phyloP scores from a whole-genome alignment of 1,139 yeast species.

The Yamadazyma spencermartinsiae region DNA sequence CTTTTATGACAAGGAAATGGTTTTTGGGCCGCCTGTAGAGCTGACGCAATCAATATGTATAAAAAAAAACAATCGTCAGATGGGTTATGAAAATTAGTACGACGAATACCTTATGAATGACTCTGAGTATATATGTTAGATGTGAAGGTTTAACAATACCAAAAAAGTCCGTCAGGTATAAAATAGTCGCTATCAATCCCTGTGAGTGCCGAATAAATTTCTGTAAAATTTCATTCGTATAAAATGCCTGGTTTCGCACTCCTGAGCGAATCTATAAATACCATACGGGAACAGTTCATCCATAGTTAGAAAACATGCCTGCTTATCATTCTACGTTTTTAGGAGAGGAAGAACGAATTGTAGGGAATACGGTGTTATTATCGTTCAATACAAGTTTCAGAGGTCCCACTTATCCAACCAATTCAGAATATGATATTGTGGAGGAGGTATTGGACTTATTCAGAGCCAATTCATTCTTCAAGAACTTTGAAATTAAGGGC shows the following conservation, averaged over 20 bases:
- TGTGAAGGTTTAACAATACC: too few relatives aligned
- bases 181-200: background rate
- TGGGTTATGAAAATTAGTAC: too few relatives aligned
- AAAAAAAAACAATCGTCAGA: too few relatives aligned
- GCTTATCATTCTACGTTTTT: constrained; percentile 93
- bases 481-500: constrained; percentile 94
- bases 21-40: too few relatives aligned
- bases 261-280: background rate
- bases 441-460: constrained; percentile 91
- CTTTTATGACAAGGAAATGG: too few relatives aligned
- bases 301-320: constrained; percentile 54
- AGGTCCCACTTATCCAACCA: constrained; percentile 89
- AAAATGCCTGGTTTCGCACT: background rate
- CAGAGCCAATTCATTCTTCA: constrained; percentile 94
- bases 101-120: too few relatives aligned
- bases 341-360: constrained; percentile 51
- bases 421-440: constrained; percentile 82
- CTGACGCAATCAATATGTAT: too few relatives aligned
- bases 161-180: too few relatives aligned
- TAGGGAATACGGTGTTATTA: constrained; percentile 74
- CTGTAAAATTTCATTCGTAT: background rate
- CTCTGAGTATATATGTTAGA: too few relatives aligned
- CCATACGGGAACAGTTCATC: background rate
- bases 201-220: constrained; percentile 1
- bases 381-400: constrained; percentile 83